Evolutionary conservation across 2,329 filamentous ascomycete genomes (phyloP).

Genomic region (Westerdykella sp.): DNA sequence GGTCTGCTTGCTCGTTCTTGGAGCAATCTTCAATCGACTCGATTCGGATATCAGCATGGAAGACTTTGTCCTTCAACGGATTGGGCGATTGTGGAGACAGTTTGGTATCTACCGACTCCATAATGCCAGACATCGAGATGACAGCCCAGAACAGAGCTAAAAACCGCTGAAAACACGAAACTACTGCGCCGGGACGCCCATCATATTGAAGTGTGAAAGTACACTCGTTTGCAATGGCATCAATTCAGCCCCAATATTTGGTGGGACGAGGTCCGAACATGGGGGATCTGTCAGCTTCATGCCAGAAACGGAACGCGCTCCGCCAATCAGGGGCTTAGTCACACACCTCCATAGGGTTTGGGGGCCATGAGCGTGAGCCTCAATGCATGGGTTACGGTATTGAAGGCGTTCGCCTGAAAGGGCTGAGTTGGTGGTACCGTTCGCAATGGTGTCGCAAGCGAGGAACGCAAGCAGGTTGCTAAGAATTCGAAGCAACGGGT

Average conservation of each 20-base stretch:
- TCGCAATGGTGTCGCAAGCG: no score
- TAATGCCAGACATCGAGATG: constrained; percentile 9
- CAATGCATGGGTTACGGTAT: no score
- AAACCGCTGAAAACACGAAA: no score
- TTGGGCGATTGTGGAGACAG: constrained; percentile 12
- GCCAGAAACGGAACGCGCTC: no score
- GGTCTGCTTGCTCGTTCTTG: background rate
- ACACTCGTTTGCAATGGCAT: constrained; percentile 1
- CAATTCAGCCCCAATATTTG: constrained; percentile 25
- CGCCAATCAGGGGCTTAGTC: constrained; percentile 10
- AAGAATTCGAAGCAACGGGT: no score
- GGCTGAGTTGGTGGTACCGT: no score
- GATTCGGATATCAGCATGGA: constrained; percentile 23
- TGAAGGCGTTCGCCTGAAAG: no score
- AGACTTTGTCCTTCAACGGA: constrained; percentile 14
- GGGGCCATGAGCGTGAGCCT: no score
- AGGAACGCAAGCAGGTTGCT: no score
- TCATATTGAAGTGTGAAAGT: background rate
- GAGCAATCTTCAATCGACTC: constrained; percentile 13
- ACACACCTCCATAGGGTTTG: background rate
- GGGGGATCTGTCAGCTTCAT: no score
- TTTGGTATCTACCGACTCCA: constrained; percentile 7
- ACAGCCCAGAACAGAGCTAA: constrained; percentile 7
- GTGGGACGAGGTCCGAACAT: constrained; percentile 3
- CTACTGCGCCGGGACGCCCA: no score